Base-by-base conservation (phyloP, 805 yeast genomes). In the Ogataea minuta region DNA sequence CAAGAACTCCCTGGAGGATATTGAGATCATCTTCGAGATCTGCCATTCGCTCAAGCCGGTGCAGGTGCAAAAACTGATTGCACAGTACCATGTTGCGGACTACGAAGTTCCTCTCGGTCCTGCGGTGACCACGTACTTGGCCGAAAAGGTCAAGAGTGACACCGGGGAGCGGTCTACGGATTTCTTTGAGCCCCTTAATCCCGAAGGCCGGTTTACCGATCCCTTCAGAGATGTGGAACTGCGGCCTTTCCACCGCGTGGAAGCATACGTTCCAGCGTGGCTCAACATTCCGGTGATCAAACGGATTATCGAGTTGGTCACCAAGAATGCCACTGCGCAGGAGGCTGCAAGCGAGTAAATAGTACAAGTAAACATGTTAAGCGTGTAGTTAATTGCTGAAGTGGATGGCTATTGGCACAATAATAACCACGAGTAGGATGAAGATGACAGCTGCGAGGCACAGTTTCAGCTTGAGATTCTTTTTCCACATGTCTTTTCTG, bases 401-500 rank as follows among this genome's bases (percentile, higher is more conserved):
- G 61, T 90, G 96, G 41, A 91, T 88, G 23, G 86, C 97, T 46
- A 93, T 80, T 21, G 98, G 98, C 28, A 91, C 96, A 50, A 90
- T 85, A 48, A 83, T 79, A 41, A 91, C 95, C 39, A 91, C 84
- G 42, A 91, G 67, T 52, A 91, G 67, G 37, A 90, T 79, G 57
- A 91, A 79, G 37, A 93, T 68, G 17, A 82, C 81, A 20, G 83
- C 84, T 33, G 83, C 79, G 44, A 90, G 82, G 66, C 98, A 91
- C 72, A 90, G 70, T 65, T 95, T 83, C 91, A 93, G 84, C 71
- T 93, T 93, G 78, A 93, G 76, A 63, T 91, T 96, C 66, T 93
- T 91, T 85, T 95, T 86, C 98, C 98, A 91, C 97, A 91, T 91
- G 60, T 90, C 95, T 66, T 90, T 91, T 68, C 99, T 85, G 33